Conservation (phyloP, 1,139 yeast species). For the Torulaspora globosa region DNA sequence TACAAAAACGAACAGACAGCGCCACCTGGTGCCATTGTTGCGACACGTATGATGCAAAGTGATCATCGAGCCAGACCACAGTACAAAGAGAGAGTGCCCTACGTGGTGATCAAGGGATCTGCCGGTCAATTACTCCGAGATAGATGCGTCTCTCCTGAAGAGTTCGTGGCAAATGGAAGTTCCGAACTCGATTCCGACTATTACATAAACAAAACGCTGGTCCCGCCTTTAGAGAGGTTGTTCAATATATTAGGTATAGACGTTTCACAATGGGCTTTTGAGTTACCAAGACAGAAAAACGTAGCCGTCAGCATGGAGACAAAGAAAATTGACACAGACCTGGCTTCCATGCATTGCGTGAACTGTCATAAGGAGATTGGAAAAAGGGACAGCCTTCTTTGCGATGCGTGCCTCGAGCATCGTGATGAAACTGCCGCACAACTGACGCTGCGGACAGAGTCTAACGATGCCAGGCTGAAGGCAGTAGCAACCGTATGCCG, state of each 20-base stretch:
- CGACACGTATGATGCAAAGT: conserved; percentile 53
- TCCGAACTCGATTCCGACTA: conserved; percentile 70
- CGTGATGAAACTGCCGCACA: conserved; percentile 27
- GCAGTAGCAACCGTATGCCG: conserved; percentile 33
- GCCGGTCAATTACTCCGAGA: conserved; percentile 67
- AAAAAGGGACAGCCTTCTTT: conserved; percentile 30
- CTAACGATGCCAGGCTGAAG: conserved; percentile 23
- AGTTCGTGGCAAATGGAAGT: conserved; percentile 49
- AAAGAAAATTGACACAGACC: conserved; percentile 15
- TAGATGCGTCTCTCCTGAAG: conserved; percentile 75
- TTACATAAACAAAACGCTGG: conserved; percentile 73
- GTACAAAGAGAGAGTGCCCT: conserved; percentile 82
- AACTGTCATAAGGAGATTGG: conserved; percentile 20
- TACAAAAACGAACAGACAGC: conserved; percentile 67
- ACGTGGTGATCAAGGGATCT: conserved; percentile 68
- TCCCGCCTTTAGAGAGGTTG: conserved; percentile 85
- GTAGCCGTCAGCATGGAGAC: conserved; percentile 14
- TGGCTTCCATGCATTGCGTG: conserved; percentile 21
- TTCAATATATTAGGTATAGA: conserved; percentile 82
- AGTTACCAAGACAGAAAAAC: conserved; percentile 49
- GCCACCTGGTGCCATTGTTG: conserved; percentile 90
- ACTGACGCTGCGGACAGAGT: conserved; percentile 22
- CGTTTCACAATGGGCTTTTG: conserved; percentile 71
- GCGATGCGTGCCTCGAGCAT: conserved; percentile 39
- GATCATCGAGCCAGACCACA: conserved; percentile 83